Evolutionary conservation across 768 basidiomycete species (phyloP).

Genomic region (Piloderma croceum): DNA sequence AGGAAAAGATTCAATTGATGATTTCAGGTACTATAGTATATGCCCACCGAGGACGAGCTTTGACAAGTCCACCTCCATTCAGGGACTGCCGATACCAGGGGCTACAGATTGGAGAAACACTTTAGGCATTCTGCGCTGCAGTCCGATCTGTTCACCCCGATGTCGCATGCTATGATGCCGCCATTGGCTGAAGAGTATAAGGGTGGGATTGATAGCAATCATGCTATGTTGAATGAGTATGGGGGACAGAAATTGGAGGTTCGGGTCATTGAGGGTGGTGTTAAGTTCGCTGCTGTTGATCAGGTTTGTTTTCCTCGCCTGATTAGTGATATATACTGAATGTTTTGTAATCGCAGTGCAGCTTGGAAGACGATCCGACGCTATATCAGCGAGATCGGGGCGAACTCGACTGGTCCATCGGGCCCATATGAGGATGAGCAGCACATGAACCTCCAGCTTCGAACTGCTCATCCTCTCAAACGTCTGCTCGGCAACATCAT

Average conservation of each 20-base stretch:
- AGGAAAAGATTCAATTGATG: constrained; percentile 55
- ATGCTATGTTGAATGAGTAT: constrained; percentile 69
- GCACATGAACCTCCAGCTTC: too few species aligned
- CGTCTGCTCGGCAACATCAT: too few species aligned
- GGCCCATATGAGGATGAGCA: too few species aligned
- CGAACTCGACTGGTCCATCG: constrained; percentile 83
- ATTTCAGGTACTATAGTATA: constrained; percentile 83
- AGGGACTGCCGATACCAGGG: constrained; percentile 62
- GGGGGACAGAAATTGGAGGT: constrained; percentile 74
- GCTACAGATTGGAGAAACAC: constrained; percentile 77
- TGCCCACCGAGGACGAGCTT: constrained; percentile 77
- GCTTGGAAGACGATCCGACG: constrained; percentile 75
- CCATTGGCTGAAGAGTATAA: constrained; percentile 69
- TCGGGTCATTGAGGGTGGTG: constrained; percentile 67
- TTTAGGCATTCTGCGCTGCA: constrained; percentile 95
- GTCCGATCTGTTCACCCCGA: constrained; percentile 79
- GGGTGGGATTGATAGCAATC: constrained; percentile 60
- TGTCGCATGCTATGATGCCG: constrained; percentile 83
- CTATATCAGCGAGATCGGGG: constrained; percentile 77
- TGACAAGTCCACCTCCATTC: constrained; percentile 70
- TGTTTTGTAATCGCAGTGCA: constrained; percentile 34
- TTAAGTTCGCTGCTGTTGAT: constrained; percentile 78
- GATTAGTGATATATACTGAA: constrained; percentile 1
- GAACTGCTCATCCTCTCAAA: too few species aligned
- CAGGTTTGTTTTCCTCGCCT: constrained; percentile 40